Evolutionary conservation across 108 stramenopile genomes (phyloP), one percentile per base, ranked within the genome.

Genomic region (Schizochytrium sp.): DNA sequence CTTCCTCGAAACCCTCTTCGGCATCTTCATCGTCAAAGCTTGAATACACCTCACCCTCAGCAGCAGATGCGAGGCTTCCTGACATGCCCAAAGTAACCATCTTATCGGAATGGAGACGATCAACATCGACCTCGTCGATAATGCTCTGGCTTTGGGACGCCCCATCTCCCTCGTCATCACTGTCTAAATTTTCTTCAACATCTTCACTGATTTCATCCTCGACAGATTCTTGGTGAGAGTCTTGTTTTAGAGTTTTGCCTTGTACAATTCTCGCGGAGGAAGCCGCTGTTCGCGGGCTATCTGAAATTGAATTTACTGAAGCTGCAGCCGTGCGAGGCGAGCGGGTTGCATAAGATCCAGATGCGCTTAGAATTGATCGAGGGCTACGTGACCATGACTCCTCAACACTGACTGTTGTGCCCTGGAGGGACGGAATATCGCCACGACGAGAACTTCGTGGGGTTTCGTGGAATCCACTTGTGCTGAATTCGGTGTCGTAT

Each of bases 121-220:
- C 64, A 69, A 44, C 64, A 17, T 60, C 59, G 19, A 60, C 59
- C 59, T 60, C 59, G 19, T 60, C 59, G 2, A 69, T 15, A 38
- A 69, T 28, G 28, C 28, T 28, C 28, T 28, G 28, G 28, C 28
- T 28, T 28, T 28, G 28, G 28, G 28, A 28, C 28, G 28, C 28
- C 28, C 28, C 76, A 49, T 83, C 76, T 5, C 55, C 76, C 2
- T 83, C 76, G 38, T 38, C 76, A 10, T 83, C 59, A 60, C n/a
- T n/a, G 19, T 40, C 45, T 47, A 49, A 1, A 0, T 55, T 53
- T 38, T 55, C 50, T 10, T 55, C 73, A n/a, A 55, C 1, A 0
- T 83, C 73, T 38, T 83, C 73, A 47, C 5, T n/a, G 7, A 83
- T 4, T 83, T 55, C 73, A 10, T 83, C 73, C 55, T 83, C 73